Conservation (phyloP, 2,329 filamentous ascomycete genomes). For the Lecanicillium sp. region DNA sequence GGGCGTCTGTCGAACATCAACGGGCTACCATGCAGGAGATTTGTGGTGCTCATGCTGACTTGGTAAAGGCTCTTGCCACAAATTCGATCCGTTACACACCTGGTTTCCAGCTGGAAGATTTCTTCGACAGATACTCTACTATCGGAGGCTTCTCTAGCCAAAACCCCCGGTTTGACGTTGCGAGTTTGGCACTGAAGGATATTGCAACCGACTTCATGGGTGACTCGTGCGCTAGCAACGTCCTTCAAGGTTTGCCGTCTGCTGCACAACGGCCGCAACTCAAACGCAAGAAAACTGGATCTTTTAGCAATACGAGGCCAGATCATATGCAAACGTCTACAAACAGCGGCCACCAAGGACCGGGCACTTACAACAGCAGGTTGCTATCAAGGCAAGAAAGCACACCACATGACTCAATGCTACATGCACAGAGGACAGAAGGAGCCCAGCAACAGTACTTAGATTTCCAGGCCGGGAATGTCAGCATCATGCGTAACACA, state of each 20-base stretch:
- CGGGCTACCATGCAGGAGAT: slow-evolving; percentile 70
- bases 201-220: slow-evolving; percentile 51
- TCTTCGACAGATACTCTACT: slow-evolving; percentile 70
- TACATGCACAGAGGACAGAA: not conserved
- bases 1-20: slow-evolving; percentile 74
- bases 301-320: slow-evolving; percentile 28
- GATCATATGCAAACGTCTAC: slow-evolving; percentile 26
- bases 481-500: slow-evolving; percentile 4
- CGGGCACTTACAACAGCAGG: slow-evolving; percentile 11
- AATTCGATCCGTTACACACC: slow-evolving; percentile 63
- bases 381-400: slow-evolving; percentile 1
- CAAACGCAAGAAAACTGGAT: slow-evolving; percentile 40
- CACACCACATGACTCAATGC: not conserved
- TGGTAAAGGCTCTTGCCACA: slow-evolving; percentile 63
- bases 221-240: slow-evolving; percentile 44
- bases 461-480: not conserved
- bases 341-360: slow-evolving; percentile 17
- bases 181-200: slow-evolving; percentile 65
- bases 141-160: slow-evolving; percentile 50
- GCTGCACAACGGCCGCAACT: slow-evolving; percentile 29
- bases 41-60: slow-evolving; percentile 68
- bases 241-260: slow-evolving; percentile 34
- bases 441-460: not conserved
- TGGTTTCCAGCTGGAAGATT: slow-evolving; percentile 78
- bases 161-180: slow-evolving; percentile 58